Base-by-base conservation (phyloP, 345 rosid genomes). In the Xanthoceras sorbifolium region DNA sequence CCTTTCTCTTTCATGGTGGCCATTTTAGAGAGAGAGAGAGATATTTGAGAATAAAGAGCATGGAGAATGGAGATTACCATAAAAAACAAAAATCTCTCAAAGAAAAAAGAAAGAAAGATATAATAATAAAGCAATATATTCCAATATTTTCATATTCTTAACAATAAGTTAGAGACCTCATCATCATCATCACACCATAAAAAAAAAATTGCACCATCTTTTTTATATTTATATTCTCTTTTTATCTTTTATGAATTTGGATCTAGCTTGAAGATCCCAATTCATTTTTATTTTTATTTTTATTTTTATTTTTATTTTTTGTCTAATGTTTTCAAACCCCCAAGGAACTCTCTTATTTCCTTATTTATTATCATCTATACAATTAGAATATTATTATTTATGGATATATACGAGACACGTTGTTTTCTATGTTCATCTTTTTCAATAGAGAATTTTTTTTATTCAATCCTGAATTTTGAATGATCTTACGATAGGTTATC, bases 121-220 rank as follows among this genome's bases (percentile, higher is more conserved):
- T n/a, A n/a, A 59, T 59, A 72, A 25, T 60, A 61, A 60, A 73
- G 76, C 68, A 12, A 25, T 22, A 55, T 32, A 71, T 71, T 71
- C 64, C 25, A 48, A 50, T 50, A n/a, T 17, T 50, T 50, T 50
- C 55, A 17, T 50, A 50, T 50, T 17, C 55, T 50, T 50, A 50
- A 12, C n/a, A 50, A 50, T 50, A 50, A 17, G 55, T 15, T 46
- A 46, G 20, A 2, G 52, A 46, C 17, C 52, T 46, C 60, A n/a
- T 54, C 60, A 54, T 54, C 60, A 54, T 54, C 9, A 20, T 10
- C 1, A n/a, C n/a, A 54, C 2, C 2, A 18, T 4, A 54, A 54
- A 18, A 52, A 52, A 20, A 55, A 55, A 55, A 7, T 3, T 20
- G 61, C 10, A 57, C 62, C n/a, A 7, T 8, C 62, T 57, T 57